Percentiles rank a stretch among this genome's conserved stretches.
These are phyloP conservation scores for Entomortierella chlamydospora DNA, from an alignment of 192 early-diverging fungal species.

Conservation along the genomic window DNA sequence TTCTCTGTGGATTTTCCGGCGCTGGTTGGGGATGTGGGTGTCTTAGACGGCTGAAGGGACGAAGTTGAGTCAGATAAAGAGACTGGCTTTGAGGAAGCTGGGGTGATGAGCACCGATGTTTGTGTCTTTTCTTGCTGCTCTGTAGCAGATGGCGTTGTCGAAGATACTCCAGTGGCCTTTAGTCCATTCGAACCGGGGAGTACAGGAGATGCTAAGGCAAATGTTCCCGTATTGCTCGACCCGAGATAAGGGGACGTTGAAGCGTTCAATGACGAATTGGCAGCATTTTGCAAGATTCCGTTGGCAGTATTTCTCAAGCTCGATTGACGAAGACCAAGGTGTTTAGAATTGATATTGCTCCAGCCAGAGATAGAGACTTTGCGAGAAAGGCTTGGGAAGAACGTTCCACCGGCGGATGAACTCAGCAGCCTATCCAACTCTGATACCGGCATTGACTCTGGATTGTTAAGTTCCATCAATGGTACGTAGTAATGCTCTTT, in stretches of 20 bases:
- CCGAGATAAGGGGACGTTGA: slow-evolving; percentile 22
- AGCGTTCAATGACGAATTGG: slow-evolving; percentile 33
- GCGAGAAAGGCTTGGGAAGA: slow-evolving; percentile 47
- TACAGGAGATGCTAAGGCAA: neutral
- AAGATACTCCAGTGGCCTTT: neutral
- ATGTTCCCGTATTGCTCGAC: slow-evolving; percentile 6
- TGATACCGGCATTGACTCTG: slow-evolving; percentile 71
- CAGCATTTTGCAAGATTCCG: slow-evolving; percentile 48
- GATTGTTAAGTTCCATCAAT: slow-evolving; percentile 70
- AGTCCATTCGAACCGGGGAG: neutral
- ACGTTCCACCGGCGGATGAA: slow-evolving; percentile 38
- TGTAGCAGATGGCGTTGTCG: too few relatives aligned
- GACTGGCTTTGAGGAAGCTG: slow-evolving; percentile 6
- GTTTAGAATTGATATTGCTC: slow-evolving; percentile 45
- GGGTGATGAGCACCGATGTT: neutral
- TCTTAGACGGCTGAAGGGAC: neutral
- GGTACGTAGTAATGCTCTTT: slow-evolving; percentile 43
- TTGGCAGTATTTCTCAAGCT: slow-evolving; percentile 45
- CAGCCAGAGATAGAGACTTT: slow-evolving; percentile 53
- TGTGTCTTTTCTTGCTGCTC: neutral
- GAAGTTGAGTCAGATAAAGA: neutral
- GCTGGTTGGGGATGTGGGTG: neutral
- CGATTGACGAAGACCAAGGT: slow-evolving; percentile 41
- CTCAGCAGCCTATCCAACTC: slow-evolving; percentile 70
- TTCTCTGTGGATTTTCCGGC: neutral